Conservation (phyloP, 192 early-diverging fungal genomes). For the Cetraspora pellucida region DNA sequence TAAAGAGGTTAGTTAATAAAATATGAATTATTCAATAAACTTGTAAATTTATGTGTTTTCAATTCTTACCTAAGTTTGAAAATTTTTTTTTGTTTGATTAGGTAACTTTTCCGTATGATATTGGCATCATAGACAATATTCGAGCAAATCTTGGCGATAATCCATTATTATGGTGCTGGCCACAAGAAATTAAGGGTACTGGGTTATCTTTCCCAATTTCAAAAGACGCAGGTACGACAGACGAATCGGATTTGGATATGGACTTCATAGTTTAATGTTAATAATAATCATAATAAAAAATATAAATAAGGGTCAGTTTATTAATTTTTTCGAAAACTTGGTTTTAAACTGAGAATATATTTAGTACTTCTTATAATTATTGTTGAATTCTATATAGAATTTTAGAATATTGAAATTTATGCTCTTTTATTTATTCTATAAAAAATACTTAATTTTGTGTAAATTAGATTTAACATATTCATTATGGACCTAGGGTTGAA, state of each 20-base stretch:
- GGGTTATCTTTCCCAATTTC: slow-evolving; percentile 69
- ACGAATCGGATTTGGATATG: slow-evolving; percentile 21
- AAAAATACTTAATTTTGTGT: no score
- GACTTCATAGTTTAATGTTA: slow-evolving; percentile 20
- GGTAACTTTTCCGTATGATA: slow-evolving; percentile 77
- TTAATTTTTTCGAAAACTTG: no score
- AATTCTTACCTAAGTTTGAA: background rate
- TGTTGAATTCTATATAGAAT: no score
- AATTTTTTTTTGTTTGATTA: slow-evolving; percentile 21
- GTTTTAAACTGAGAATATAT: no score
- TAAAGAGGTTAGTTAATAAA: slow-evolving; percentile 41
- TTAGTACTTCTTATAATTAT: no score
- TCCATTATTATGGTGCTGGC: slow-evolving; percentile 77
- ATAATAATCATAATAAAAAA: background rate
- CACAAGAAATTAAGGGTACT: slow-evolving; percentile 58
- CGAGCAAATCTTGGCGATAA: slow-evolving; percentile 71
- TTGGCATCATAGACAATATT: slow-evolving; percentile 76
- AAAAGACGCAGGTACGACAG: slow-evolving; percentile 37
- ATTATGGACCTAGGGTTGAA: background rate
- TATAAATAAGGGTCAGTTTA: background rate
- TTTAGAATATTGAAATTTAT: no score
- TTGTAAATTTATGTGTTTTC: no score
- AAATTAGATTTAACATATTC: no score
- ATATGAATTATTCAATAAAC: no score
- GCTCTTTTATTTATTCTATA: no score